Evolutionary conservation across 345 rosid genomes (phyloP).

Genomic region (Abelmoschus esculentus): DNA sequence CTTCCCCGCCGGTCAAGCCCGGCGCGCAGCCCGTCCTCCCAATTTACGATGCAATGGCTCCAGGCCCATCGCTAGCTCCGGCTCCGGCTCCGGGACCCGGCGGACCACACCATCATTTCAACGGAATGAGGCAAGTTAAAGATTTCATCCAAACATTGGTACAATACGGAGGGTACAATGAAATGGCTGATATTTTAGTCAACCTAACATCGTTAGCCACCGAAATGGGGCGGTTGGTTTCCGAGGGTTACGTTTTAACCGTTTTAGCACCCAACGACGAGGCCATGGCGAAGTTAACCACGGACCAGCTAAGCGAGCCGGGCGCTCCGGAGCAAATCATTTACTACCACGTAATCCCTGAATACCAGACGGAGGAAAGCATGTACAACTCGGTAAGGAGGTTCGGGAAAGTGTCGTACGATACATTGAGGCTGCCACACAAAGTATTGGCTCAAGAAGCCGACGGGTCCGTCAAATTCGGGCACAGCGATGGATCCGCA

Average conservation of each 20-base stretch:
- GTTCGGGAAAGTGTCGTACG: slow-evolving; percentile 56
- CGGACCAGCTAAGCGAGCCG: slow-evolving; percentile 70
- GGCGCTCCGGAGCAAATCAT: slow-evolving; percentile 58
- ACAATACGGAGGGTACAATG: slow-evolving; percentile 73
- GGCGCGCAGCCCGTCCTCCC: slow-evolving; percentile 46
- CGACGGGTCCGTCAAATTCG: slow-evolving; percentile 50
- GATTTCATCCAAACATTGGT: slow-evolving; percentile 59
- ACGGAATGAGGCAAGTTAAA: slow-evolving; percentile 61
- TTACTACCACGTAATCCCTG: slow-evolving; percentile 30
- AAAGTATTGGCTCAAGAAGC: slow-evolving; percentile 52
- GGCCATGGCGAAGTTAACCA: slow-evolving; percentile 73
- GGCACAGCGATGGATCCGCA: slow-evolving; percentile 32
- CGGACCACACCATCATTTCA: slow-evolving; percentile 58
- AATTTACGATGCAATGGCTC: slow-evolving; percentile 58
- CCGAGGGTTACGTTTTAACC: slow-evolving; percentile 69
- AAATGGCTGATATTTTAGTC: slow-evolving; percentile 68
- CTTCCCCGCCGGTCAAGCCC: slow-evolving; percentile 31
- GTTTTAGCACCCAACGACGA: slow-evolving; percentile 74
- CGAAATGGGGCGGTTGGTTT: slow-evolving; percentile 67
- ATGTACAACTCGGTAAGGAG: slow-evolving; percentile 75
- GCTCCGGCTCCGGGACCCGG: slow-evolving; percentile 66
- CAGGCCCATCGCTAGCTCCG: slow-evolving; percentile 19
- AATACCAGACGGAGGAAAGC: slow-evolving; percentile 77
- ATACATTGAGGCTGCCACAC: slow-evolving; percentile 61
- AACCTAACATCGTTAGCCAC: slow-evolving; percentile 65